phyloP scores from a whole-genome alignment of 441 rosid genomes.

The Viola pubescens region DNA sequence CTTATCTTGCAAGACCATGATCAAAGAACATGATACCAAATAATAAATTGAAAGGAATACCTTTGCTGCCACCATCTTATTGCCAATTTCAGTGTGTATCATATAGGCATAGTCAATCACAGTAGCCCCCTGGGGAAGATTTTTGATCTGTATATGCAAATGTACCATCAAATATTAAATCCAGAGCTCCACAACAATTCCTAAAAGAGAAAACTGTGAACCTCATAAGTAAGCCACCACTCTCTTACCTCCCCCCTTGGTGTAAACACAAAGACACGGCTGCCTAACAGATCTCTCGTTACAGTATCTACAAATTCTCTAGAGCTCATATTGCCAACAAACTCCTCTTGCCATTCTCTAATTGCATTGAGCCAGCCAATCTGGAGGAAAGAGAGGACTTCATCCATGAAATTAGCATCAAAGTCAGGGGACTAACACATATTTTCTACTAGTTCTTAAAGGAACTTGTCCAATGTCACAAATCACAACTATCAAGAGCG shows the following conservation, averaged over 20 bases:
- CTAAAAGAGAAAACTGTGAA: background rate
- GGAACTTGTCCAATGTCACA: constrained; percentile 22
- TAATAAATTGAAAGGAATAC: constrained; percentile 26
- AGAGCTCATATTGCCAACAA: constrained; percentile 99
- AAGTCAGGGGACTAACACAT: constrained; percentile 19
- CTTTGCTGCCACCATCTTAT: constrained; percentile 98
- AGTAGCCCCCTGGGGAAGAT: constrained; percentile 92
- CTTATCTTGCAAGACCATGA: background rate
- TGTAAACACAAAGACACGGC: constrained; percentile 88
- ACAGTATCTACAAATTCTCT: constrained; percentile 97
- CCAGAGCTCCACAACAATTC: constrained; percentile 2
- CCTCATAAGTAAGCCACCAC: constrained; percentile 7
- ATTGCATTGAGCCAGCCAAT: constrained; percentile 98
- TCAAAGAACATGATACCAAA: constrained; percentile 2
- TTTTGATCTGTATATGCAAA: constrained; percentile 61
- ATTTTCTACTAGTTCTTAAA: constrained; percentile 15
- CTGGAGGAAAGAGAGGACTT: constrained; percentile 51
- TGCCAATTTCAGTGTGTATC: constrained; percentile 95
- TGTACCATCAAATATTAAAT: constrained; percentile 13
- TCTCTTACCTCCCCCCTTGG: constrained; percentile 91
- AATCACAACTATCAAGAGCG: constrained; percentile 10
- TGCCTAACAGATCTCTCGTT: constrained; percentile 87
- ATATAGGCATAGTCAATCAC: constrained; percentile 93
- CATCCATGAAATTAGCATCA: constrained; percentile 32
- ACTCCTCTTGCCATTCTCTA: constrained; percentile 99